Conservation (phyloP, 192 early-diverging fungal species). For the Rhizophagus clarus region DNA sequence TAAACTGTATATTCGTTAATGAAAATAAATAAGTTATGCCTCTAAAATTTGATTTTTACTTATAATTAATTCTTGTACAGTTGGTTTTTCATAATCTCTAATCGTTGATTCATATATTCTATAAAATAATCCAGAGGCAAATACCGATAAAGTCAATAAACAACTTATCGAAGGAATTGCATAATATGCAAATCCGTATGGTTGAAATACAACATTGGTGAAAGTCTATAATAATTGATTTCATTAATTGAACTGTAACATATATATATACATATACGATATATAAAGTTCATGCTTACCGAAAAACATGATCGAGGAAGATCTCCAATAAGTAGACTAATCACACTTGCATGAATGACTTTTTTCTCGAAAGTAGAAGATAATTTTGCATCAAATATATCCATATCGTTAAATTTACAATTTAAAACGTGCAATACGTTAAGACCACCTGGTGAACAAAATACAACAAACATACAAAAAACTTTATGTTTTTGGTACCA, state of each 20-base stretch:
- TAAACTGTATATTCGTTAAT: too few relatives aligned
- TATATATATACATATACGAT: not conserved
- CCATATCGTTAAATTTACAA: not conserved
- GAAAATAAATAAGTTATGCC: not conserved
- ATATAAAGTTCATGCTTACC: not conserved
- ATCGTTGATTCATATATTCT: not conserved
- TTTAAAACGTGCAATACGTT: not conserved
- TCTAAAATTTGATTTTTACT: not conserved
- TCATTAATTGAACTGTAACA: not conserved
- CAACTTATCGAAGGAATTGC: not conserved
- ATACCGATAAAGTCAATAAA: not conserved
- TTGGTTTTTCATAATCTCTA: not conserved
- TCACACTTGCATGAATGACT: not conserved
- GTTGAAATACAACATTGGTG: too few relatives aligned
- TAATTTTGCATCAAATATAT: not conserved
- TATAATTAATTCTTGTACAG: not conserved
- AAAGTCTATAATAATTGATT: too few relatives aligned
- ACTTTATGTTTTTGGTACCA: not conserved
- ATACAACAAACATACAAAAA: not conserved
- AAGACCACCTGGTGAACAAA: not conserved
- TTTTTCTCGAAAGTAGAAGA: not conserved
- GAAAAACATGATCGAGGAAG: not conserved
- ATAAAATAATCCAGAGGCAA: not conserved
- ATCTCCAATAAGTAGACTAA: not conserved
- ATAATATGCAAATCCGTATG: not conserved